phyloP scores from a whole-genome alignment of 176 grass and related monocot genomes.

The Rhynchospora breviuscula region DNA sequence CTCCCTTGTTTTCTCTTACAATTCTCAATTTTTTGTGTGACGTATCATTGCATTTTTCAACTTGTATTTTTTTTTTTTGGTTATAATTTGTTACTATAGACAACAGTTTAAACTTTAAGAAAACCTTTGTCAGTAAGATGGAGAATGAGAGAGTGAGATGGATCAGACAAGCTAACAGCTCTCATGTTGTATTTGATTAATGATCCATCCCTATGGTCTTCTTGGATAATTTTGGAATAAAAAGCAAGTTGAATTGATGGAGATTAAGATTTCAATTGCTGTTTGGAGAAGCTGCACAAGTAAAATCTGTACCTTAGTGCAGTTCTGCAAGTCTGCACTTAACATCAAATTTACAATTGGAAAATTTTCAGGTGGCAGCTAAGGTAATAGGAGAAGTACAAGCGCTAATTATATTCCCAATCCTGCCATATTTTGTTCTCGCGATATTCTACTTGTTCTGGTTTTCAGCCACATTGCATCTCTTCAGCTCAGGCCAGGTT shows the following conservation, averaged over 20 bases:
- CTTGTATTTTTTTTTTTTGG: too few relatives aligned
- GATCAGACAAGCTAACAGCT: neutral
- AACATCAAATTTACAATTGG: neutral
- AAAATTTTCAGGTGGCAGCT: constrained; percentile 68
- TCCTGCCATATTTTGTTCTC: constrained; percentile 68
- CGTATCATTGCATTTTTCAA: neutral
- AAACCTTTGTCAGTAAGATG: neutral
- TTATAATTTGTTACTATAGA: neutral
- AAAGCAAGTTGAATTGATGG: neutral
- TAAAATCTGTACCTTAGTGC: neutral
- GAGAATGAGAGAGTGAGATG: neutral
- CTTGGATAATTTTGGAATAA: neutral
- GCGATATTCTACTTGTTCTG: constrained; percentile 98
- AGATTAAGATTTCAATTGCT: neutral
- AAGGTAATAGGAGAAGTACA: constrained; percentile 99
- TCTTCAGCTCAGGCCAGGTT: constrained; percentile 91
- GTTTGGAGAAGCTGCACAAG: neutral
- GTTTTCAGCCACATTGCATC: constrained; percentile 89
- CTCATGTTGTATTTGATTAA: neutral
- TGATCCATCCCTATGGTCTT: neutral
- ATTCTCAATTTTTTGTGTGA: neutral
- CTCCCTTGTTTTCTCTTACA: neutral
- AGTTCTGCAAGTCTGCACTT: neutral
- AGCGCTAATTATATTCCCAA: constrained; percentile 86
- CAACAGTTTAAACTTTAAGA: neutral